Percentiles rank a stretch among this genome's conserved stretches.
Evolutionary conservation across 116 monocot genomes (phyloP).

Genomic region (Dioscorea cayenensis): DNA sequence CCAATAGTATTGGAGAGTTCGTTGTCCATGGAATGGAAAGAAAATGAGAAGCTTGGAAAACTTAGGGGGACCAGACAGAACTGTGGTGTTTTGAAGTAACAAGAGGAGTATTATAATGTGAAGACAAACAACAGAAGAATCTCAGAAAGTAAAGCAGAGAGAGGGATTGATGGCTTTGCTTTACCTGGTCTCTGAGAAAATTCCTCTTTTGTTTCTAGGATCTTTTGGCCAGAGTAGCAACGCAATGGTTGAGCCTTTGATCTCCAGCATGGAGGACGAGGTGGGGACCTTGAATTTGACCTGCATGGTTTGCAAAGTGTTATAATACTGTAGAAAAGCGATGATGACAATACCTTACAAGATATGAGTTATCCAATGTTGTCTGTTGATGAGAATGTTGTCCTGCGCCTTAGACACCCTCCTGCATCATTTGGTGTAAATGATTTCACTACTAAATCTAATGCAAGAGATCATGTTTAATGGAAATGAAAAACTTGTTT

Average conservation of each 20-base stretch:
- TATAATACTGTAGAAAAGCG: neutral
- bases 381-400: neutral
- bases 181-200: constrained; percentile 6
- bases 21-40: neutral
- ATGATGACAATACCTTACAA: neutral
- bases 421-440: neutral
- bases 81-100: neutral
- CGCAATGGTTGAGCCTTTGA: constrained; percentile 1
- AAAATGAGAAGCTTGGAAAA: neutral
- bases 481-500: no score
- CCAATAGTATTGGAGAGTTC: neutral
- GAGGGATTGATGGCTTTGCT: neutral
- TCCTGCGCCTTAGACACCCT: neutral
- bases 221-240: neutral
- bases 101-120: neutral
- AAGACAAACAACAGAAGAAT: constrained; percentile 2
- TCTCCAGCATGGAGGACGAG: constrained; percentile 1
- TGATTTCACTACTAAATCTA: no score
- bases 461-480: no score
- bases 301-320: neutral
- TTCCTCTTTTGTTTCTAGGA: neutral
- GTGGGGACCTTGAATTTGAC: constrained; percentile 1
- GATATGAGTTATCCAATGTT: neutral
- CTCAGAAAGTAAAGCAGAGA: constrained; percentile 5
- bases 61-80: neutral